Percentiles rank a stretch among this genome's conserved stretches.
These are phyloP conservation scores for Emericellopsis cladophorae DNA, from an alignment of 2,329 filamentous ascomycete genomes.

Conservation along the genomic window DNA sequence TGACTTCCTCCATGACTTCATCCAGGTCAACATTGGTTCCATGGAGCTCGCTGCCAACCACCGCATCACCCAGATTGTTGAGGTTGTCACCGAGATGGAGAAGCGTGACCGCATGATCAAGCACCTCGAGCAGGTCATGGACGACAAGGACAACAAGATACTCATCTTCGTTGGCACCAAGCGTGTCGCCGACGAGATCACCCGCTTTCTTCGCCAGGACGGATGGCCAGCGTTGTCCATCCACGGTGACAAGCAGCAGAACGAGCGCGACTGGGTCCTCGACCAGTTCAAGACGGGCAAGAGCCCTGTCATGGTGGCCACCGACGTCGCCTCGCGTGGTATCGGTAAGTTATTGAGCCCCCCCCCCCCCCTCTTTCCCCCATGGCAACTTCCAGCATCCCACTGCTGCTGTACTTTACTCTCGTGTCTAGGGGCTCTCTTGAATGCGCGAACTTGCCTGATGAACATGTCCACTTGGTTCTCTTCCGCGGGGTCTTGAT, in stretches of 20 bases:
- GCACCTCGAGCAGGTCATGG: conserved; percentile 96
- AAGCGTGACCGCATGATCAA: conserved; percentile 97
- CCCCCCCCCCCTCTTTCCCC: conserved; percentile 31
- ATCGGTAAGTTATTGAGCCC: conserved; percentile 80
- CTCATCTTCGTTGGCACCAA: conserved; percentile 91
- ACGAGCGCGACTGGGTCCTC: conserved; percentile 98
- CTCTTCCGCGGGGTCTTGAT: conserved; percentile 77
- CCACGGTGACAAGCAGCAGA: conserved; percentile 98
- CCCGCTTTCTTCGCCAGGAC: conserved; percentile 90
- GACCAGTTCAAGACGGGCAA: conserved; percentile 99
- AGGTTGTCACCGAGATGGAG: conserved; percentile 91
- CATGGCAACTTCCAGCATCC: conserved; percentile 45
- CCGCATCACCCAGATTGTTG: conserved; percentile 94
- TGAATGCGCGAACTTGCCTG: conserved; percentile 87
- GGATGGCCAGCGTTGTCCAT: conserved; percentile 97
- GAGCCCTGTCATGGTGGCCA: conserved; percentile 99
- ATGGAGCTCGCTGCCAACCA: conserved; percentile 94
- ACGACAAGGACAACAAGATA: conserved; percentile 88
- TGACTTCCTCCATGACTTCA: conserved; percentile 90
- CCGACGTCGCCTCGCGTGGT: conserved; percentile 98
- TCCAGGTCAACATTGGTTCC: conserved; percentile 97
- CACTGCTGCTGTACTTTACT: conserved; percentile 64
- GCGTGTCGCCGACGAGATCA: conserved; percentile 95
- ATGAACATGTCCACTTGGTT: conserved; percentile 76
- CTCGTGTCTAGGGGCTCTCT: conserved; percentile 79